Evolutionary conservation across 805 yeast genomes (phyloP).

Genomic region (Wickerhamomyces bisporus): DNA sequence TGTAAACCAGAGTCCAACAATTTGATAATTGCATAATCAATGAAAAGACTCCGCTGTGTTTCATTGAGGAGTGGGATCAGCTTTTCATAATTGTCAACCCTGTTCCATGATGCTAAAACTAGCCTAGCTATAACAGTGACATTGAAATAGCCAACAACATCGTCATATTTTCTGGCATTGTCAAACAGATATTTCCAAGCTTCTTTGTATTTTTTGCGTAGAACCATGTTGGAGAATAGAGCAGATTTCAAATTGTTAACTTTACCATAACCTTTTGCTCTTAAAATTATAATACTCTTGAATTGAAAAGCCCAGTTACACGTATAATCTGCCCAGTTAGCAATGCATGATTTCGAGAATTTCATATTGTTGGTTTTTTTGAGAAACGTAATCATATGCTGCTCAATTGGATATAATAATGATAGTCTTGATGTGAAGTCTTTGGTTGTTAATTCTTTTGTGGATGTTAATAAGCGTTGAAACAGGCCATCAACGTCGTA

Average conservation of each 20-base stretch:
- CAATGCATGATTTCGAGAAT: neutral
- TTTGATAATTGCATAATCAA: neutral
- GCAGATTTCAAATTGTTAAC: neutral
- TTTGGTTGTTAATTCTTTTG: neutral
- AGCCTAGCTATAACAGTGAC: neutral
- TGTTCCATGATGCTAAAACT: neutral
- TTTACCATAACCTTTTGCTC: neutral
- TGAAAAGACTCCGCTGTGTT: neutral
- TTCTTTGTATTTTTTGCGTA: neutral
- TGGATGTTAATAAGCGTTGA: constrained; percentile 5
- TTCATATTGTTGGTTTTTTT: neutral
- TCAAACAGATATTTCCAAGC: neutral
- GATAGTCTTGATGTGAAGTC: constrained; percentile 1
- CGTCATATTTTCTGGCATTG: neutral
- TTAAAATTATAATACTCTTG: neutral
- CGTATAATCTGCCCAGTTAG: neutral
- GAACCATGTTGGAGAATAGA: neutral
- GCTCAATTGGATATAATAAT: constrained; percentile 3
- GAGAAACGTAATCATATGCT: neutral
- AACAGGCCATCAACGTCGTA: constrained; percentile 12
- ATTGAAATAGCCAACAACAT: neutral
- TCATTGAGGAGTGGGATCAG: neutral
- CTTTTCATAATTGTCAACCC: too few relatives aligned
- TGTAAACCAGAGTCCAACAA: neutral
- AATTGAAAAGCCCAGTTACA: neutral